These are phyloP conservation scores for Colletotrichum tropicicola DNA, from an alignment of 2,329 filamentous ascomycete genomes.

Conservation along the genomic window DNA sequence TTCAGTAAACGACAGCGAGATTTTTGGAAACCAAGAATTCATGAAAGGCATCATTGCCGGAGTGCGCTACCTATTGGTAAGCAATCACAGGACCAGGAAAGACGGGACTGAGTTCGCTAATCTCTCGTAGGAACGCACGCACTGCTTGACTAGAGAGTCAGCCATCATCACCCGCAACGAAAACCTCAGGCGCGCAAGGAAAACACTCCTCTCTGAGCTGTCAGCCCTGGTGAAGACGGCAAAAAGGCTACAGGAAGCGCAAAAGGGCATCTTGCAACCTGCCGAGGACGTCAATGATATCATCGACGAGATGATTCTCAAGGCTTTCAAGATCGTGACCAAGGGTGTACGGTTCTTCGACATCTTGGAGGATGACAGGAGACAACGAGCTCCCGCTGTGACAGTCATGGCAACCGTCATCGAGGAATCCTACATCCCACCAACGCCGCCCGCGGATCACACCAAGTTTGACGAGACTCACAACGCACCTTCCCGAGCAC, in stretches of 20 bases:
- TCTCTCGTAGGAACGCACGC: slow-evolving; percentile 77
- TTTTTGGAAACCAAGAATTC: slow-evolving; percentile 91
- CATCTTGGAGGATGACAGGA: slow-evolving; percentile 75
- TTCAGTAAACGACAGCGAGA: slow-evolving; percentile 76
- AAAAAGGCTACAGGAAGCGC: slow-evolving; percentile 82
- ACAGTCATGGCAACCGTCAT: slow-evolving; percentile 68
- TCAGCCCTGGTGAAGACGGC: slow-evolving; percentile 89
- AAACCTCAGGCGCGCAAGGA: slow-evolving; percentile 80
- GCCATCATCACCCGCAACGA: slow-evolving; percentile 79
- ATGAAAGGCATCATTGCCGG: slow-evolving; percentile 94
- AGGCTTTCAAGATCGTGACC: slow-evolving; percentile 93
- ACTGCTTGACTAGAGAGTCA: slow-evolving; percentile 87
- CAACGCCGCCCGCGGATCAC: slow-evolving; percentile 70
- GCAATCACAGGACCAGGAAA: slow-evolving; percentile 39
- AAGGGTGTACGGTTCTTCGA: slow-evolving; percentile 91
- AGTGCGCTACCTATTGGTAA: slow-evolving; percentile 86
- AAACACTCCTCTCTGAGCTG: slow-evolving; percentile 87
- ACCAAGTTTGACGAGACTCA: slow-evolving; percentile 54
- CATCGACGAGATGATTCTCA: slow-evolving; percentile 91
- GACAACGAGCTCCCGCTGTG: slow-evolving; percentile 58
- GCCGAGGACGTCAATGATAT: slow-evolving; percentile 74
- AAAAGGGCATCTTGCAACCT: slow-evolving; percentile 57
- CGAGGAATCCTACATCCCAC: slow-evolving; percentile 67
- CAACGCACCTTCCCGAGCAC: slow-evolving; percentile 51
- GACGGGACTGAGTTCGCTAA: background rate